These are phyloP conservation scores for Inonotus hispidus DNA, from an alignment of 1,284 basidiomycete species.

Conservation along the genomic window DNA sequence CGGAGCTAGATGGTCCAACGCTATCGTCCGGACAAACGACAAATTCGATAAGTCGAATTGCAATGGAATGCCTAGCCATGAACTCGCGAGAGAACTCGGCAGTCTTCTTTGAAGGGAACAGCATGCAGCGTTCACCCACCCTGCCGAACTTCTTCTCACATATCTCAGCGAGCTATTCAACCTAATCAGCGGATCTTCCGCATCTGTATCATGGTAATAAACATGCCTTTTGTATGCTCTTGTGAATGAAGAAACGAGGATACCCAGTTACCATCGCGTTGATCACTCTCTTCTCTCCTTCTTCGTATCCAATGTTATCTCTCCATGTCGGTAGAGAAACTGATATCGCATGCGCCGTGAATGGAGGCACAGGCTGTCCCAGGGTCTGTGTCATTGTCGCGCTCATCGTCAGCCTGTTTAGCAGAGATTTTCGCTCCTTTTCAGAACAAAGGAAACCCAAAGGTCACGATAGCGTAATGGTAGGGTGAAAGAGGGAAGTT, in stretches of 20 bases:
- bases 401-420: neutral
- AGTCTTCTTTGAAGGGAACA: conserved; percentile 69
- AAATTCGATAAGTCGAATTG: conserved; percentile 69
- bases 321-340: conserved; percentile 96
- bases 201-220: neutral
- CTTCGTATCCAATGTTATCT: conserved; percentile 93
- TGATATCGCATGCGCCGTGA: conserved; percentile 87
- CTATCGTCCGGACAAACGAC: conserved; percentile 58
- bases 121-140: conserved; percentile 67
- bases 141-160: conserved; percentile 76
- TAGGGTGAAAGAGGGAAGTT: too few species aligned
- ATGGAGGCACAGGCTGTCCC: conserved; percentile 56
- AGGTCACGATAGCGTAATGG: too few species aligned
- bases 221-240: conserved; percentile 80
- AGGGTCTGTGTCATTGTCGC: conserved; percentile 25
- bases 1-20: conserved; percentile 25
- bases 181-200: too few species aligned
- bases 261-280: conserved; percentile 91
- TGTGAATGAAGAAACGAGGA: conserved; percentile 94
- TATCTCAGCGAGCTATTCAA: conserved; percentile 74
- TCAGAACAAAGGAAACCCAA: too few species aligned
- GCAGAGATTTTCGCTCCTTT: too few species aligned
- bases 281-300: conserved; percentile 80
- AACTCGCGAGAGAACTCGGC: conserved; percentile 77
- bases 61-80: conserved; percentile 52